Conservation (phyloP, 805 yeast genomes). For the Jamesozyma rosinii region DNA sequence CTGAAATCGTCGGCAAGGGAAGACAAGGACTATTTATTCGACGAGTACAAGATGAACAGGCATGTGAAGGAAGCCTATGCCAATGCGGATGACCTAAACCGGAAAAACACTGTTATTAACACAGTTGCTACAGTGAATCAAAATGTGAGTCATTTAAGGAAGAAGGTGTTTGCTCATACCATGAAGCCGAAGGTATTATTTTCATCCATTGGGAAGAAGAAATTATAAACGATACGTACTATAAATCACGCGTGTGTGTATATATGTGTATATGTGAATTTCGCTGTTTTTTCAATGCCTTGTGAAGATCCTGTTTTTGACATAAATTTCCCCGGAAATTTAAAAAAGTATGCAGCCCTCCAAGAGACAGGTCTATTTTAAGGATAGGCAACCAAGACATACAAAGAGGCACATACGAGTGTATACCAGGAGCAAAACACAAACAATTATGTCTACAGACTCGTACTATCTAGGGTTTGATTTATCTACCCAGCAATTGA, state of each 20-base stretch:
- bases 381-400: no score
- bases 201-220: constrained; percentile 44
- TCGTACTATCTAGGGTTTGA: constrained; percentile 60
- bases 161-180: constrained; percentile 42
- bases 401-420: no score
- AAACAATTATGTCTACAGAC: background rate
- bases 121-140: constrained; percentile 36
- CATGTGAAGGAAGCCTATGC: constrained; percentile 59
- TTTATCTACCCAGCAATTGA: constrained; percentile 82
- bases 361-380: no score
- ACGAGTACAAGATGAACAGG: constrained; percentile 36
- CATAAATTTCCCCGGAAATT: no score
- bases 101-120: constrained; percentile 33
- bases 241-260: no score
- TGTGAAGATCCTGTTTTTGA: no score
- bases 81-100: constrained; percentile 42
- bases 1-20: constrained; percentile 23
- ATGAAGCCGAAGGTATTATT: constrained; percentile 45
- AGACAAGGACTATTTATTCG: constrained; percentile 26
- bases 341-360: no score
- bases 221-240: constrained; percentile 9
- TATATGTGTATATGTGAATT: no score
- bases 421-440: background rate
- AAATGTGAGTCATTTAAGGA: constrained; percentile 43
- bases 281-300: no score